Evolutionary conservation across 2,329 filamentous ascomycete species (phyloP).

Genomic region (Proliferodiscus dingleyae): DNA sequence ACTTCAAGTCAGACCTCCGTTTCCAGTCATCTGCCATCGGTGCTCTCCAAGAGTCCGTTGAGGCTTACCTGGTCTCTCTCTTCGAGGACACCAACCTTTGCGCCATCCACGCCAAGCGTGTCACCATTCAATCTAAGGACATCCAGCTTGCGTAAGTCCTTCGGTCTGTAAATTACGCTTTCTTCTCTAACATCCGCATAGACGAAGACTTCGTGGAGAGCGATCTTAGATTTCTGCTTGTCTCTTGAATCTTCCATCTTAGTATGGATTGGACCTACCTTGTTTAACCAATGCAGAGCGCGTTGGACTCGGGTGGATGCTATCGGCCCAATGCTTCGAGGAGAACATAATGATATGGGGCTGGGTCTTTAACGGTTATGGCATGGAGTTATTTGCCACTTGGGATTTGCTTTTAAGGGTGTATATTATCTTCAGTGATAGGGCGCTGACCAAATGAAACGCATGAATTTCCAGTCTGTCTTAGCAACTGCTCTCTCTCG

Average conservation of each 20-base stretch:
- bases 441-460: conserved; percentile 27
- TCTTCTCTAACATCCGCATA: conserved; percentile 39
- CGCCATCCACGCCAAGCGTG: conserved; percentile 98
- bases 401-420: conserved; percentile 19
- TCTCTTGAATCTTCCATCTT: conserved; percentile 3
- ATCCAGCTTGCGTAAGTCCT: conserved; percentile 20
- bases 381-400: conserved; percentile 24
- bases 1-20: conserved; percentile 91
- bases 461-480: not conserved
- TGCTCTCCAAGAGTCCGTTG: conserved; percentile 95
- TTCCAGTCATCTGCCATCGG: conserved; percentile 99
- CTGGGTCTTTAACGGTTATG: conserved; percentile 21
- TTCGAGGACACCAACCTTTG: conserved; percentile 99
- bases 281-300: conserved; percentile 5
- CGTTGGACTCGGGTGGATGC: conserved; percentile 4
- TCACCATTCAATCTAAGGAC: conserved; percentile 70
- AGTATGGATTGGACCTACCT: conserved; percentile 15
- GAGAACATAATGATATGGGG: conserved; percentile 26
- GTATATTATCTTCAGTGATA: conserved; percentile 29
- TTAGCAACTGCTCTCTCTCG: no score
- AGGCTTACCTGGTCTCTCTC: conserved; percentile 96
- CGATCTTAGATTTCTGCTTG: conserved; percentile 59
- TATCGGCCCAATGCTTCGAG: conserved; percentile 13
- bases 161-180: conserved; percentile 9
- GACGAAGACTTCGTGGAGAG: conserved; percentile 86